A percentile compares a stretch with the other conserved stretches of the same genome.
Evolutionary conservation across 805 yeast genomes (phyloP).

Genomic region (Kluyveromyces wickerhamii): DNA sequence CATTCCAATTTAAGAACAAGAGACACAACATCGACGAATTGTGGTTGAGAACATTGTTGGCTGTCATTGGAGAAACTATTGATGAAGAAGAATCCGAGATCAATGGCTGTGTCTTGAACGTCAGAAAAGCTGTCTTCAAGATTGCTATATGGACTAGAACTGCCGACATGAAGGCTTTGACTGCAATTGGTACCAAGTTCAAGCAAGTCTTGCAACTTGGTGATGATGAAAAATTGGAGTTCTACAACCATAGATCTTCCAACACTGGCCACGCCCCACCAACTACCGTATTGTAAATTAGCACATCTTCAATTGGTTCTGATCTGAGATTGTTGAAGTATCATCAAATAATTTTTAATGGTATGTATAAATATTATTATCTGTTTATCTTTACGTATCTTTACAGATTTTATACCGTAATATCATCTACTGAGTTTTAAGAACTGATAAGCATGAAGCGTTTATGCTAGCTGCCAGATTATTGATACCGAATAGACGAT

Average conservation of each 20-base stretch:
- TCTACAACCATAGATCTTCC: conserved; percentile 34
- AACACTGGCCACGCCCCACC: conserved; percentile 29
- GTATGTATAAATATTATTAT: no score
- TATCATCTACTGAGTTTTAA: no score
- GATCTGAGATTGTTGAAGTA: no score
- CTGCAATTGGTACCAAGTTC: conserved; percentile 76
- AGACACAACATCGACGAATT: conserved; percentile 67
- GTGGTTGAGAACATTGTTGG: conserved; percentile 84
- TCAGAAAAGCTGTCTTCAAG: conserved; percentile 74
- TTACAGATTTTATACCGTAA: no score
- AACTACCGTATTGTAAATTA: conserved; percentile 28
- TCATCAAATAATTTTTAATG: no score
- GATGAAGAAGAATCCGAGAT: conserved; percentile 80
- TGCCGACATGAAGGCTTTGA: conserved; percentile 48
- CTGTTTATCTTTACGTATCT: no score
- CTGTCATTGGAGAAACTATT: conserved; percentile 92
- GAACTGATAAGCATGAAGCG: no score
- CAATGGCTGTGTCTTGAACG: conserved; percentile 87
- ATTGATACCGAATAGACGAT: no score
- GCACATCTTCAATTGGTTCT: conserved; percentile 7
- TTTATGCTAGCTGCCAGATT: no score
- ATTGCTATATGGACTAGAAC: conserved; percentile 92
- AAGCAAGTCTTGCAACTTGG: conserved; percentile 74
- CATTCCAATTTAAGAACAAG: conserved; percentile 62
- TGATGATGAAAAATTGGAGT: conserved; percentile 73